Evolutionary conservation across 2,329 filamentous ascomycete species (phyloP).

Genomic region (Botrytis byssoidea): DNA sequence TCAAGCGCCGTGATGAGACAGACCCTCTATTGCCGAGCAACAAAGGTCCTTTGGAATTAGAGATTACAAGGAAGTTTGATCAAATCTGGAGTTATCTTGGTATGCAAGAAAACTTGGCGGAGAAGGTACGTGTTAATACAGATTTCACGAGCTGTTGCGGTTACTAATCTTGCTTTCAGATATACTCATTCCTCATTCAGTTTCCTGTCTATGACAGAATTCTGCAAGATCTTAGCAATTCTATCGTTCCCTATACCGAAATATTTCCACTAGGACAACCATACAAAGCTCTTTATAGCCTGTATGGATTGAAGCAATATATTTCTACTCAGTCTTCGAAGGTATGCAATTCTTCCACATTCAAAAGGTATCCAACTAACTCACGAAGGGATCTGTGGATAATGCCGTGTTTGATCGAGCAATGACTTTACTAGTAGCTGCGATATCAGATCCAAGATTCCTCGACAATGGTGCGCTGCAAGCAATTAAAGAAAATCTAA

Average conservation of each 20-base stretch:
- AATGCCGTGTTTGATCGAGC: slow-evolving; percentile 45
- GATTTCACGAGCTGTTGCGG: neutral
- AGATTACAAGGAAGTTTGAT: slow-evolving; percentile 78
- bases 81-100: slow-evolving; percentile 79
- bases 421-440: slow-evolving; percentile 56
- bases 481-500: slow-evolving; percentile 50
- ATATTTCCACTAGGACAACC: slow-evolving; percentile 69
- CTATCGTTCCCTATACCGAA: slow-evolving; percentile 52
- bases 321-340: slow-evolving; percentile 42
- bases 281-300: slow-evolving; percentile 71
- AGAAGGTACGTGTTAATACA: slow-evolving; percentile 52
- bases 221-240: slow-evolving; percentile 56
- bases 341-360: slow-evolving; percentile 28
- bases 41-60: slow-evolving; percentile 66
- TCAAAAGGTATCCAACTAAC: slow-evolving; percentile 20
- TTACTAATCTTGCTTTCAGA: slow-evolving; percentile 43
- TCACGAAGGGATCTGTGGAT: slow-evolving; percentile 29
- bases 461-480: slow-evolving; percentile 46
- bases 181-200: slow-evolving; percentile 67
- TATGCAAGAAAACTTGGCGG: slow-evolving; percentile 66
- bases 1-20: slow-evolving; percentile 57
- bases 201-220: slow-evolving; percentile 68
- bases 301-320: slow-evolving; percentile 64
- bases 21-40: slow-evolving; percentile 49
- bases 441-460: slow-evolving; percentile 58